These are phyloP conservation scores for Eucalyptus tenuipes DNA, from an alignment of 345 rosid species.

Conservation along the genomic window DNA sequence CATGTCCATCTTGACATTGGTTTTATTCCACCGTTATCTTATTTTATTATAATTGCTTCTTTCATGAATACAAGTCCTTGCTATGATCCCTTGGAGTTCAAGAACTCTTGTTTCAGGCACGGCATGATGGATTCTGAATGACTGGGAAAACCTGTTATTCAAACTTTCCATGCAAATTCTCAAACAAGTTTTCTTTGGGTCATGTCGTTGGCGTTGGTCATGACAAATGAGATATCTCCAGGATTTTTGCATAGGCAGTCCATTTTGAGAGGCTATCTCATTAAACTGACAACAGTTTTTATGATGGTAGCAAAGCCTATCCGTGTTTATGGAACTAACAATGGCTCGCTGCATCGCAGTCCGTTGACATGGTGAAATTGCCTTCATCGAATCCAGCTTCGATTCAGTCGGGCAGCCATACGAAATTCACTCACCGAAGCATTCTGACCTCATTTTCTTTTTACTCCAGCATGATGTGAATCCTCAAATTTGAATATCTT, in stretches of 20 bases:
- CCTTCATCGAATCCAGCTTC: background rate
- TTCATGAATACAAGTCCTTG: background rate
- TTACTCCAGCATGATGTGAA: background rate
- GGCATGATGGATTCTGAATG: background rate
- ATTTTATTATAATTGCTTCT: background rate
- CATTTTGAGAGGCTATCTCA: background rate
- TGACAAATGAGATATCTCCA: background rate
- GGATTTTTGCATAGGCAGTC: background rate
- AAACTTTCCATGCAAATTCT: background rate
- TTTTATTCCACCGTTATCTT: background rate
- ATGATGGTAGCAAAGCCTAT: background rate
- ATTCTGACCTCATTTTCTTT: background rate
- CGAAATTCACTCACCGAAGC: slow-evolving; percentile 2
- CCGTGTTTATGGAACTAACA: background rate
- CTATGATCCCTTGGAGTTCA: background rate
- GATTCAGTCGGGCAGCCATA: slow-evolving; percentile 32
- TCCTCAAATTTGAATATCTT: background rate
- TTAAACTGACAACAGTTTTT: background rate
- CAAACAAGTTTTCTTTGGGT: background rate
- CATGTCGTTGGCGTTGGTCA: background rate
- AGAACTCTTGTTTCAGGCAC: background rate
- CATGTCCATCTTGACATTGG: background rate
- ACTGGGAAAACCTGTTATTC: background rate
- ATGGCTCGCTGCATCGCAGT: background rate
- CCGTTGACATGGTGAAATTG: slow-evolving; percentile 14